Base-by-base conservation (phyloP, 768 basidiomycete species). In the Lactifluus volemus region DNA sequence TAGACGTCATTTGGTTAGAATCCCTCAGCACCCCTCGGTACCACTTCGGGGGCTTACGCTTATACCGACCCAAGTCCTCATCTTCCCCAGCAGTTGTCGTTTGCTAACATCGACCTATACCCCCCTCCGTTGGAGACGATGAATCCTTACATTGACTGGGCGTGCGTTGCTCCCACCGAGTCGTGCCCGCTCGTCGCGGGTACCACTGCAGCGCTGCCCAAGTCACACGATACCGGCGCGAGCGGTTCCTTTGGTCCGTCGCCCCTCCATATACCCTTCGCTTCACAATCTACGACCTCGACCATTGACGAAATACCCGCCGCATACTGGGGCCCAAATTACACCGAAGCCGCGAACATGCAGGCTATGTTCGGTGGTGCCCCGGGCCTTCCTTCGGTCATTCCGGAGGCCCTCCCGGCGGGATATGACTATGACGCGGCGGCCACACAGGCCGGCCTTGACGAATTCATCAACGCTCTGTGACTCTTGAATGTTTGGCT, bases 381-480 rank as follows among this genome's bases (percentile, higher is more conserved):
- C 38, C 47, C 53, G 19, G 38, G 42, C 30, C 50, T 57, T 57
- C 0, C 49, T 29, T 29, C 45, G 15, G 41, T 25, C 11, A 45
- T 56, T 6, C 36, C 60, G 19, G 55, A 57, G 29, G 50, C 50
- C 9, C 42, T 41, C 39, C 36, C 61, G 45, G 51, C 39, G 48
- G 56, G 56, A 42, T 63, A 63, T 25, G 61, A 63, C 39, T 63
- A 63, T 32, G 61, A 63, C 32, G 30, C 47, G 56, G 36, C 49
- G 17, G 14, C 51, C 38, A n/a, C 44, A 15, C 54, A 57, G 45
- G 55, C 29, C 30, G 56, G 61, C 49, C 56, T 62, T 57, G 47
- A 62, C 61, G 61, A 62, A 53, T 62, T 53, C 11, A 58, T 62
- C 30, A 57, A 58, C 50, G 38, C 45, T 19, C 52, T 53, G 30